Evolutionary conservation across 2,329 filamentous ascomycete species (phyloP), one percentile per base, ranked within the genome.

Genomic region (Venturia aucupariae): DNA sequence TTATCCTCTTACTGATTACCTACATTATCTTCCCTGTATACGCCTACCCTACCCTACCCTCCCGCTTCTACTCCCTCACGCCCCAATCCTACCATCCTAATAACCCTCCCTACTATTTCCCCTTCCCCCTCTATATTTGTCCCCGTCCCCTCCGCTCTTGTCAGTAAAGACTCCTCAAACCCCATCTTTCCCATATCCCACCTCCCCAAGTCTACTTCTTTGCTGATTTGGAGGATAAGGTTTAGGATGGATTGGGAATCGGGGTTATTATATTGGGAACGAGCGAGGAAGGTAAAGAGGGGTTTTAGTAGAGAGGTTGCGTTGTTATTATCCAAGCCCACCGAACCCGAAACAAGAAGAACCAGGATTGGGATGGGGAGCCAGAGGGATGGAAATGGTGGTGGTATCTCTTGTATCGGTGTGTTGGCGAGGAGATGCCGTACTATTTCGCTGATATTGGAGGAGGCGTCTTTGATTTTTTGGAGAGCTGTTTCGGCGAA

Each of bases 401-500:
- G 63, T 4, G 63, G 63, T 27, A 61, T 64, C 41, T 64, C 7
- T 3, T 64, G 55, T n/a, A 38, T n/a, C 19, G 32, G 46, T 7
- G 46, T 39, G 1, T 27, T 54, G 39, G 27, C 17, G 11, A 64
- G 55, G 35, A 64, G 39, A 17, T 61, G 4, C 2, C 38, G 51
- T 32, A 61, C 41, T 17, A 38, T 64, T 24, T 64, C 63, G 19
- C 55, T 39, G 17, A 27, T 30, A 41, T 51, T 61, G 4, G 17
- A 7, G 4, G 63, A 42, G 41, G 63, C 63, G 27, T 60, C 55
- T 64, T 64, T 64, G 11, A 64, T 24, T 32, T 64, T 64, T 32
- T 60, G 10, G 11, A 62, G 22, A 13, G 63, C 35, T 24, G 63
- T 64, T n/a, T 19, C 3, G 35, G 63, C 27, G 55, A 60, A 64